Evolutionary conservation across 2,329 filamentous ascomycete genomes (phyloP).

Genomic region (Aspergillus sp.): DNA sequence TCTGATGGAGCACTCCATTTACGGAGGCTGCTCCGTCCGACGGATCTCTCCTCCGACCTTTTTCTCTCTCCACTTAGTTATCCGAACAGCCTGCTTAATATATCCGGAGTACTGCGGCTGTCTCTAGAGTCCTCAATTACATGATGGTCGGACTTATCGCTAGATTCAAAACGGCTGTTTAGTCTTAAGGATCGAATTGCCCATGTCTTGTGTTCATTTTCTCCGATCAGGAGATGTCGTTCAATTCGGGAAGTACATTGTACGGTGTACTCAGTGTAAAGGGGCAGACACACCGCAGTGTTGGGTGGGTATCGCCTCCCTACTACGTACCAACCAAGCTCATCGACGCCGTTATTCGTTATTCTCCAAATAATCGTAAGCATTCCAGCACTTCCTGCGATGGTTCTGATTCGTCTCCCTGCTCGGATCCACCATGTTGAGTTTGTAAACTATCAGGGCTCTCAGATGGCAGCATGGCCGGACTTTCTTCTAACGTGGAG

Average conservation of each 20-base stretch:
- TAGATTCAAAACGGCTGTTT: too few species aligned
- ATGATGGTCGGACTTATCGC: too few species aligned
- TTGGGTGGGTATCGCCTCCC: not conserved
- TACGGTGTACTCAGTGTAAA: too few species aligned
- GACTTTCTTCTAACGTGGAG: not conserved
- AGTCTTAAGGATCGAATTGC: too few species aligned
- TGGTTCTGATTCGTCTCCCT: not conserved
- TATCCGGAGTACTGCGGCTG: too few species aligned
- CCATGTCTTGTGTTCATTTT: not conserved
- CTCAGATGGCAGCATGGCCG: not conserved
- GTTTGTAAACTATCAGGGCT: not conserved
- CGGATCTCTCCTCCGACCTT: too few species aligned
- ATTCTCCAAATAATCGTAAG: slow-evolving; percentile 7
- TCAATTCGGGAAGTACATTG: not conserved
- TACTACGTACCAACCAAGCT: not conserved
- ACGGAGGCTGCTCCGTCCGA: not conserved
- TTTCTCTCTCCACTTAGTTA: not conserved
- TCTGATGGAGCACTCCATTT: not conserved
- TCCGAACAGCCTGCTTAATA: not conserved
- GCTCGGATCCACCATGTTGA: not conserved
- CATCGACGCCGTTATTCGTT: not conserved
- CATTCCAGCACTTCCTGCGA: slow-evolving; percentile 28
- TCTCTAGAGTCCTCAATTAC: too few species aligned
- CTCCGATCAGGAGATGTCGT: not conserved
- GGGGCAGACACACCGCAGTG: too few species aligned